Percentiles rank a stretch among this genome's conserved stretches.
Evolutionary conservation across 192 early-diverging fungal genomes (phyloP).

Genomic region (Backusella tarrabulga): DNA sequence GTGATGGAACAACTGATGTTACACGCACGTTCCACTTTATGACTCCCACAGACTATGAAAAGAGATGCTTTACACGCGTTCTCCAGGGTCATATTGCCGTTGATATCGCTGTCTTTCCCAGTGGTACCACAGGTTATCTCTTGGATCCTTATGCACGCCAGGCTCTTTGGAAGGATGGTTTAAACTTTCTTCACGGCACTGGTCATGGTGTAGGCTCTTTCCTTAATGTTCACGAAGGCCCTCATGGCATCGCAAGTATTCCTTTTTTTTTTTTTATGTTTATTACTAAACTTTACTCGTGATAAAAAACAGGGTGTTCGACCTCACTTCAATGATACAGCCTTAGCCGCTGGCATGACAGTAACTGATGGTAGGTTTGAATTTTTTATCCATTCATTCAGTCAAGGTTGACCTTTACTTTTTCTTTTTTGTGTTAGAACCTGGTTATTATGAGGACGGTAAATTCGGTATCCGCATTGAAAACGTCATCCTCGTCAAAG

Average conservation of each 20-base stretch:
- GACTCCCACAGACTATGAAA: conserved; percentile 79
- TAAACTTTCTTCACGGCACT: conserved; percentile 97
- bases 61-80: conserved; percentile 95
- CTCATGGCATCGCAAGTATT: conserved; percentile 82
- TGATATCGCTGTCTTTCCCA: conserved; percentile 86
- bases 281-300: too few relatives aligned
- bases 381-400: too few relatives aligned
- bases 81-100: conserved; percentile 97
- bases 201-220: conserved; percentile 97
- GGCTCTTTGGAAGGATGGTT: conserved; percentile 87
- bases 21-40: conserved; percentile 94
- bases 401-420: too few relatives aligned
- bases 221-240: conserved; percentile 95
- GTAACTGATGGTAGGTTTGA: conserved; percentile 71
- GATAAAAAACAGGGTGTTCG: conserved; percentile 37
- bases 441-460: conserved; percentile 97
- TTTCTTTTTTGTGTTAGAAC: conserved; percentile 41
- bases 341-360: conserved; percentile 88
- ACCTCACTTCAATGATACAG: conserved; percentile 67
- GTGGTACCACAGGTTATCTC: conserved; percentile 76
- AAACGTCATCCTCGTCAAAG: conserved; percentile 83
- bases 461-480: conserved; percentile 98
- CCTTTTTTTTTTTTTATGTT: too few relatives aligned
- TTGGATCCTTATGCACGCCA: conserved; percentile 86
- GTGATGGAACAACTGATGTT: conserved; percentile 96